Conservation (phyloP, 345 rosid species). For the Raphanus sativus region DNA sequence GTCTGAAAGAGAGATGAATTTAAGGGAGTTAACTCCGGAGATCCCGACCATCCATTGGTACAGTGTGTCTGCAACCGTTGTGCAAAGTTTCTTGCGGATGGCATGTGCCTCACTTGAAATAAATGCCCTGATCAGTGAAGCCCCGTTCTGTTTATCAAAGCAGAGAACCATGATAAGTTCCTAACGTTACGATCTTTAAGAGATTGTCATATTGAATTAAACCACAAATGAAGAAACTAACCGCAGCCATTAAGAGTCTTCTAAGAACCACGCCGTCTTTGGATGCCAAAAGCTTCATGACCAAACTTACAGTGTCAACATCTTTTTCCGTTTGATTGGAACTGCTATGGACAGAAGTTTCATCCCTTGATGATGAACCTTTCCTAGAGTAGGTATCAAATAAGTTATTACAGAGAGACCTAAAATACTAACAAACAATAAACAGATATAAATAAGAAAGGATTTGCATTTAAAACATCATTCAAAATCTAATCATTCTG, state of each 20-base stretch:
- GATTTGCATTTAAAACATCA: background rate
- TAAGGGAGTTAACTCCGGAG: constrained; percentile 32
- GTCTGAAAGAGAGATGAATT: constrained; percentile 38
- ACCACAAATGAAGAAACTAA: constrained; percentile 43
- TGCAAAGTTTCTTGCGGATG: constrained; percentile 61
- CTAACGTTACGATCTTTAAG: background rate
- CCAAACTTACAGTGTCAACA: constrained; percentile 49
- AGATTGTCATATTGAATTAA: background rate
- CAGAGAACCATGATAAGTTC: constrained; percentile 8
- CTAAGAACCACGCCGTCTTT: constrained; percentile 78
- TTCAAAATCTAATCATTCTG: constrained; percentile 2
- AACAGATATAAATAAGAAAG: background rate
- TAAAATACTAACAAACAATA: background rate
- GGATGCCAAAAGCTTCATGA: constrained; percentile 70
- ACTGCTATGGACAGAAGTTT: constrained; percentile 39
- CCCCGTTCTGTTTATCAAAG: constrained; percentile 64
- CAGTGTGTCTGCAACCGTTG: constrained; percentile 53
- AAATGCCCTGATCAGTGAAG: constrained; percentile 65
- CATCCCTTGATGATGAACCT: constrained; percentile 44
- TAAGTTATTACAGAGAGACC: constrained; percentile 1
- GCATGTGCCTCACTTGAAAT: constrained; percentile 68
- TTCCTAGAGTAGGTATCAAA: constrained; percentile 49
- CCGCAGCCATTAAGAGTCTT: constrained; percentile 88
- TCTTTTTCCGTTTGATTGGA: constrained; percentile 43
- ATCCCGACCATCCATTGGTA: constrained; percentile 54